Percentiles rank a stretch among this genome's conserved stretches.
Conservation (phyloP, 192 early-diverging fungal species). For the Podila horticola region DNA sequence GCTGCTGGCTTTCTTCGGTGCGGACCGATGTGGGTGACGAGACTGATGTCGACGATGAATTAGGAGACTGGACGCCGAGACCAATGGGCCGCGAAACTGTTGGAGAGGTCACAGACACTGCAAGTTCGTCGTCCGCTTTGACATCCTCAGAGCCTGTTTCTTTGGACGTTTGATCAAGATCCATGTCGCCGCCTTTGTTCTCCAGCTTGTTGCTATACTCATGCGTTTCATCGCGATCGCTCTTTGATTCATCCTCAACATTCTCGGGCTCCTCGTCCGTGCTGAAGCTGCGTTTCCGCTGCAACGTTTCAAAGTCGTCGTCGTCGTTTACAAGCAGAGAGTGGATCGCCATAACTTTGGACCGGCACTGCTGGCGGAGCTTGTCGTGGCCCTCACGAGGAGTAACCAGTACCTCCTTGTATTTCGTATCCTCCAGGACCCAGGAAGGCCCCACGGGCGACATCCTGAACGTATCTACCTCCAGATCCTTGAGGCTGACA, state of each 20-base stretch:
- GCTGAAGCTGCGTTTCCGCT: conserved; percentile 16
- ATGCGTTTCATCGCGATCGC: background rate
- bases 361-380: conserved; percentile 42
- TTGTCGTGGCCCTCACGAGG: conserved; percentile 28
- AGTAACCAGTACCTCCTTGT: conserved; percentile 3
- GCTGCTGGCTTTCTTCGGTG: too few species aligned
- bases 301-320: conserved; percentile 32
- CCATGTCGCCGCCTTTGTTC: background rate
- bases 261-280: conserved; percentile 2
- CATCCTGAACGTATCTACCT: conserved; percentile 31
- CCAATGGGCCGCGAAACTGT: too few species aligned
- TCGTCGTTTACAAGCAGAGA: conserved; percentile 44
- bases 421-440: conserved; percentile 16
- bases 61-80: too few species aligned
- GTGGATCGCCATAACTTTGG: conserved; percentile 49
- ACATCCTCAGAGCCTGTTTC: too few species aligned
- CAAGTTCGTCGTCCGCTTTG: too few species aligned
- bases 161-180: background rate
- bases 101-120: too few species aligned
- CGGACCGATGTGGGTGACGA: too few species aligned
- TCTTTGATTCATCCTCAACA: background rate
- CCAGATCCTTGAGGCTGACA: conserved; percentile 42
- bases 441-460: conserved; percentile 21
- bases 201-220: background rate
- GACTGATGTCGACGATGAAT: too few species aligned